Base-by-base conservation (phyloP, 225 moss, liverwort and hornwort genomes). In the Pleurozium schreberi region DNA sequence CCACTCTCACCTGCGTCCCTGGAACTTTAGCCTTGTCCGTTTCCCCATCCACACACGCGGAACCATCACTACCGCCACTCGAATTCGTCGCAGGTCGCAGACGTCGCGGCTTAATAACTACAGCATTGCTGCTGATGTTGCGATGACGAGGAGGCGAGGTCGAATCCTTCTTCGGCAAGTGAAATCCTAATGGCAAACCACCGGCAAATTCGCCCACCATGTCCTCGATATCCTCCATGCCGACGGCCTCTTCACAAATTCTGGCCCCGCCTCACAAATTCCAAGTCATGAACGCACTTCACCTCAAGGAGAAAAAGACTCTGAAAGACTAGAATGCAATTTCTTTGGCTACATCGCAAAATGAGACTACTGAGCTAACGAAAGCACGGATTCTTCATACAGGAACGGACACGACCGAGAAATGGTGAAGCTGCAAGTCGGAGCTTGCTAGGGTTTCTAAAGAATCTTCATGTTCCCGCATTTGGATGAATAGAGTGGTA, bases 141-240 rank as follows among this genome's bases (percentile, higher is more conserved):
- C 64, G 40, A 74, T 76, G 85, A 62, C 84, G 85, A 78, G 71
- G 86, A 20, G 90, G 89, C 60, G 91, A 73, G 42, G 85, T 45
- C 10, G 83, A 65, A 19, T 76, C 92, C 86, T 88, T 80, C 63
- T 87, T 91, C 57, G 94, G 94, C 38, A 94, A 88, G 82, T 92
- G 91, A 76, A 96, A 90, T 60, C 96, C 97, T 30, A 93, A 50
- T 8, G 93, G 90, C 27, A 89, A 90, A 58, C 87, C 90, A 47
- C 87, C 81, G 65, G 69, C 66, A 27, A 89, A 79, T 64, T 86
- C 74, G 36, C 88, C 89, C 25, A 88, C 95, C 93, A 97, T 88
- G 61, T 97, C 97, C 91, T 97, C 96, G 15, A 97, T 96, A 68
- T 97, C 96, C 75, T 94, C 95, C 96, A 96, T 96, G 50, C 38